These are phyloP conservation scores for Cucurbita argyrosperma DNA, from an alignment of 306 rosid genomes.

Conservation along the genomic window DNA sequence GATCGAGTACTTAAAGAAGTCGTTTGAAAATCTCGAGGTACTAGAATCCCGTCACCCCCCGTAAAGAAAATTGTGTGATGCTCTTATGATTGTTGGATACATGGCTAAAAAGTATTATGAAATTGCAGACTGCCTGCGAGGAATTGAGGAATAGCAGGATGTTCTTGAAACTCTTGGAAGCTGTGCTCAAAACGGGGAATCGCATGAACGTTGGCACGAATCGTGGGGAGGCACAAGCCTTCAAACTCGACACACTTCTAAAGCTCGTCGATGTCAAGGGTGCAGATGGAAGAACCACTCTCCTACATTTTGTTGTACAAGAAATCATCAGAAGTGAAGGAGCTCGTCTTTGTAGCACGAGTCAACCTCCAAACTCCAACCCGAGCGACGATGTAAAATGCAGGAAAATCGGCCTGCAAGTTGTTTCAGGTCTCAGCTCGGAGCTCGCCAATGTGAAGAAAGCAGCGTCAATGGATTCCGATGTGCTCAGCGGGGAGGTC, in stretches of 20 bases:
- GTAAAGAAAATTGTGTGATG: background rate
- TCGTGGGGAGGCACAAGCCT: slow-evolving; percentile 94
- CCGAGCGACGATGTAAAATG: slow-evolving; percentile 61
- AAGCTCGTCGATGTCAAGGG: slow-evolving; percentile 84
- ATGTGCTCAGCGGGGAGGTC: slow-evolving; percentile 61
- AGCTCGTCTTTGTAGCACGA: slow-evolving; percentile 36
- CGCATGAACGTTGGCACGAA: slow-evolving; percentile 97
- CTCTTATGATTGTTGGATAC: background rate
- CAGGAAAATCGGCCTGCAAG: slow-evolving; percentile 70
- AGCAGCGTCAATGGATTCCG: slow-evolving; percentile 88
- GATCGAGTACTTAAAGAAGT: slow-evolving; percentile 64
- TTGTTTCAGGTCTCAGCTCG: slow-evolving; percentile 66
- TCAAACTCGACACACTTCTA: slow-evolving; percentile 98
- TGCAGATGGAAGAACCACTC: slow-evolving; percentile 87
- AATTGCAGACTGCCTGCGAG: slow-evolving; percentile 64
- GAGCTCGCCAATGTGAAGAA: slow-evolving; percentile 82
- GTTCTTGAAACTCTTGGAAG: slow-evolving; percentile 92
- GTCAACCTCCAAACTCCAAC: slow-evolving; percentile 23
- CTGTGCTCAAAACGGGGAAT: slow-evolving; percentile 92
- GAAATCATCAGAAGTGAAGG: slow-evolving; percentile 89
- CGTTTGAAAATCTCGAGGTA: slow-evolving; percentile 83
- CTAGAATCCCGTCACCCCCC: background rate
- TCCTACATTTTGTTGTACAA: slow-evolving; percentile 85
- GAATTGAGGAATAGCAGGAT: slow-evolving; percentile 81
- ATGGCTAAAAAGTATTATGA: background rate